Base-by-base conservation (phyloP, 169 alveolate species). In the Plasmodium knowlesi region DNA sequence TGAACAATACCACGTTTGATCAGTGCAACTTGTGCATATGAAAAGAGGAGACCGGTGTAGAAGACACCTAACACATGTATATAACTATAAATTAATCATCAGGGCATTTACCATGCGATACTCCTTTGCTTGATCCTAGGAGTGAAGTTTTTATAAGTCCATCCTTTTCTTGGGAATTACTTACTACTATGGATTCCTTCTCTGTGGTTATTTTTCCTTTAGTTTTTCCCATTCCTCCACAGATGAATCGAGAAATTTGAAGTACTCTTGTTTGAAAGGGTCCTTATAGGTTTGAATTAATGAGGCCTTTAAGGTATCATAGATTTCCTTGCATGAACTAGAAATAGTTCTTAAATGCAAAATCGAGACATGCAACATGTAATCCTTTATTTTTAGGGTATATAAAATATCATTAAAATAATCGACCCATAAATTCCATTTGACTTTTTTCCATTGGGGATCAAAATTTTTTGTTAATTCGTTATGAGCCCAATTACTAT, bases 391-490 rank as follows among this genome's bases (percentile, higher is more conserved):
- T 79, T 41, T 79, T 79, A 79, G 32, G 19, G 84, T 79, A 0
- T 79, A 9, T n/a, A 79, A 79, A 41, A 79, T 79, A 22, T 79
- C 84, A 79, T 50, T 79, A 79, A 79, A 79, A 79, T 79, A 79
- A 79, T 79, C 71, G 9, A 78, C 84, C 84, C 84, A 78, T 19
- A 78, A 2, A 41, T 32, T 43, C 84, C 73, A 79, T 16, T 79
- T 79, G 22, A 22, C 22, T 41, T 79, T 79, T 79, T 79, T 37
- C 84, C 84, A 79, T 4, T 37, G 22, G 12, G 84, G 73, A 79
- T 79, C 39, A 22, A 79, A 37, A 43, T 79, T 22, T 79, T 79
- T 32, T 79, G 70, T 41, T 37, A 79, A 79, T 79, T 79, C 34
- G 54, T 79, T 79, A 50, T 79, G 41, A 25, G 84, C 84, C 84